Evolutionary conservation across 2,329 filamentous ascomycete species (phyloP).

Genomic region (Paraconiothyrium brasiliense): DNA sequence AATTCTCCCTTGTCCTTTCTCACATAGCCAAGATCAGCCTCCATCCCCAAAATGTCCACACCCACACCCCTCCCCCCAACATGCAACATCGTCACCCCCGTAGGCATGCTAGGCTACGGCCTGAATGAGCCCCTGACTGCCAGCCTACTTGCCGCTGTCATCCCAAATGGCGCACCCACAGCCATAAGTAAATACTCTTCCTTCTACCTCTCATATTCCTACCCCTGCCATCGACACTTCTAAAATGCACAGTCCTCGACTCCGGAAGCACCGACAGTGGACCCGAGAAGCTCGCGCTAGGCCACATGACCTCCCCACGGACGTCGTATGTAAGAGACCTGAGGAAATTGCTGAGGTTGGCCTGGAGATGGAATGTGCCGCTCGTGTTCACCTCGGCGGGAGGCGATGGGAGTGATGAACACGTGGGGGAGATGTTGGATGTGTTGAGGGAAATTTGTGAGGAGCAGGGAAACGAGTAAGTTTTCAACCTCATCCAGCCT

Average conservation of each 20-base stretch:
- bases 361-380: slow-evolving; percentile 23
- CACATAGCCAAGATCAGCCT: neutral
- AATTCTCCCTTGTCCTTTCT: neutral
- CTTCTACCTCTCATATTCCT: neutral
- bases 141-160: slow-evolving; percentile 12
- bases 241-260: slow-evolving; percentile 26
- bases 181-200: slow-evolving; percentile 24
- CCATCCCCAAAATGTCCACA: neutral
- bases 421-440: slow-evolving; percentile 30
- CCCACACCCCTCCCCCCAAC: slow-evolving; percentile 14
- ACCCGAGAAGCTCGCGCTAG: slow-evolving; percentile 34
- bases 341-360: slow-evolving; percentile 27
- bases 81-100: slow-evolving; percentile 55
- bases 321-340: slow-evolving; percentile 30
- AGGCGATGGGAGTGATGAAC: slow-evolving; percentile 34
- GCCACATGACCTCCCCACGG: slow-evolving; percentile 27
- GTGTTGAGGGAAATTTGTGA: slow-evolving; percentile 28
- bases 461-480: slow-evolving; percentile 24
- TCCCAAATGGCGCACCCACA: slow-evolving; percentile 25
- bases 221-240: neutral
- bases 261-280: slow-evolving; percentile 37
- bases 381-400: slow-evolving; percentile 34
- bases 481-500: neutral
- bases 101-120: slow-evolving; percentile 62
- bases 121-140: slow-evolving; percentile 48